Conservation (phyloP, 768 basidiomycete genomes). For the Amyloporia xantha region DNA sequence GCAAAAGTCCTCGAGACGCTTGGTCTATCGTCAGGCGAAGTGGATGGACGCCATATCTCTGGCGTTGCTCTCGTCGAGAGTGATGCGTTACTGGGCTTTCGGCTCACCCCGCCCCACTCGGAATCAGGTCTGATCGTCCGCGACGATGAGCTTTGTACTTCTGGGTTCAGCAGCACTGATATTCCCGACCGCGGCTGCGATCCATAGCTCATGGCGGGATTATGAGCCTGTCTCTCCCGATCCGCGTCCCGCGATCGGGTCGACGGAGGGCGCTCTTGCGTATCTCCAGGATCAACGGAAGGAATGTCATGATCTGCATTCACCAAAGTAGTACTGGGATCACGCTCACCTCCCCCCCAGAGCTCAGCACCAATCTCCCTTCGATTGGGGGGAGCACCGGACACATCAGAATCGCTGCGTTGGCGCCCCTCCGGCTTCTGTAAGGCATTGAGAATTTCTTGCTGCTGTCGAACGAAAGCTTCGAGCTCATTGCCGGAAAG, state of each 20-base stretch:
- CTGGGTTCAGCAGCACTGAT: neutral
- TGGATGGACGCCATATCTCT: conserved; percentile 45
- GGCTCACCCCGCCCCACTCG: conserved; percentile 20
- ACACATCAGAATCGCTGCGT: neutral
- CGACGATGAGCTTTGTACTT: conserved; percentile 1
- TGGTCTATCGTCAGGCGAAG: conserved; percentile 35
- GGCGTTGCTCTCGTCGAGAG: conserved; percentile 24
- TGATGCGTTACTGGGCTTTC: conserved; percentile 30
- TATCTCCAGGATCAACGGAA: neutral
- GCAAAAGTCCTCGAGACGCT: conserved; percentile 34
- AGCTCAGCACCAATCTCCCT: conserved; percentile 8
- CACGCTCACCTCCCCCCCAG: conserved; percentile 9
- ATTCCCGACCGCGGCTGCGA: neutral
- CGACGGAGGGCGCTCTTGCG: conserved; percentile 6
- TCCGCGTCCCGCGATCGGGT: conserved; percentile 13
- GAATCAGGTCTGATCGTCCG: neutral
- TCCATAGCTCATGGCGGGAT: conserved; percentile 4
- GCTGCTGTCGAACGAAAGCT: conserved; percentile 30
- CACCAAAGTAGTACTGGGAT: neutral
- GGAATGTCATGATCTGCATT: neutral
- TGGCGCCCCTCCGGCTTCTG: conserved; percentile 16
- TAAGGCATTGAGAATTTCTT: conserved; percentile 43
- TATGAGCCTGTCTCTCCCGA: conserved; percentile 6
- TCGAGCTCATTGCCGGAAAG: conserved; percentile 25
- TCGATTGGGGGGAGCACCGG: neutral